Base-by-base conservation (phyloP, 73 alveolate genomes). In the Paramecium octaurelia region DNA sequence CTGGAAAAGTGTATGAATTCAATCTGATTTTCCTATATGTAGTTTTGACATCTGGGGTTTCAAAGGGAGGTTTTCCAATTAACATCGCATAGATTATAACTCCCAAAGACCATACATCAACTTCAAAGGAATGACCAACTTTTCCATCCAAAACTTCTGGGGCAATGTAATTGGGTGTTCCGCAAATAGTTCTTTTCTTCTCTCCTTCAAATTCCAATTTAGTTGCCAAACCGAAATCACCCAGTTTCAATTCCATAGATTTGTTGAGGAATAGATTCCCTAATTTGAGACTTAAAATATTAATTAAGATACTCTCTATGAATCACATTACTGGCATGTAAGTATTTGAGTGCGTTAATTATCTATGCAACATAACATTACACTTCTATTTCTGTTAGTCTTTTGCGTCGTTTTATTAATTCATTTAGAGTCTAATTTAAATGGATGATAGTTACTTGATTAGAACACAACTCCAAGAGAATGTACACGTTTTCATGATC, bases 181-280 rank as follows among this genome's bases (percentile, higher is more conserved):
- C 99, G 75, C 99, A 97, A 21, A 97, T 97, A 29, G 99, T 97
- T 50, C 98, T 85, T 95, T 97, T 97, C 93, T 95, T 93, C 38
- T 92, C 94, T 31, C 99, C 99, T 16, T 97, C 99, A 68, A 96
- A 97, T 46, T 97, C 99, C 27, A 97, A 95, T 60, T 97, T 97
- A 10, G 99, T 96, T 4, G 99, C 99, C 31, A 97, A 94, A 42
- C 99, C 99, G 88, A 97, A 97, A 92, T 97, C 99, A 11, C 99
- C 99, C 3, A 93, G 76, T 34, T 93, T 93, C 31, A 93, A 59
- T 92, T 93, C 96, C 87, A 97, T 96, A 71, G 97, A 96, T 75
- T 95, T 97, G n/a, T 95, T 70, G 24, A 97, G 87, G 95, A 97
- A 96, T 93, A 97, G 88, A 95, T 97, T 86, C 36, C 98, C 99